Base-by-base conservation (phyloP, 2,329 filamentous ascomycete species). In the Sclerotinia minor region DNA sequence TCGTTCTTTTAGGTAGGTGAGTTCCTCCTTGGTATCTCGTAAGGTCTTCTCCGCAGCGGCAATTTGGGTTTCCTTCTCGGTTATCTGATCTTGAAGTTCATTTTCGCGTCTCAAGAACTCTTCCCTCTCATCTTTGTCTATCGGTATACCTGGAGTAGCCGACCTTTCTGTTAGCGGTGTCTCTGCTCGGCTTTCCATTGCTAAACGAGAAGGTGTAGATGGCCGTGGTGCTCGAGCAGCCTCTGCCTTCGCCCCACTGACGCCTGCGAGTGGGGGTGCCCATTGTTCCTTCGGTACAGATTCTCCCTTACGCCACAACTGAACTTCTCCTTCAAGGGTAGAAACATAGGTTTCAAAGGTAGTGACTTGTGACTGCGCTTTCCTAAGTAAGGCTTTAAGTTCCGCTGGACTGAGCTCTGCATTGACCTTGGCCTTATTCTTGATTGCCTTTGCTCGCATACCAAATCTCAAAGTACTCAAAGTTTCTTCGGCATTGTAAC, bases 351-450 rank as follows among this genome's bases (percentile, higher is more conserved):
- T 87, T 77, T 97, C 92, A 78, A 96, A 98, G 21, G 88, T 94
- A 29, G 91, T 92, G 72, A 95, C 89, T 78, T 97, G 94, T 64
- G 86, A 88, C 79, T 97, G 94, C 19, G 93, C 92, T 80, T 97
- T 97, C 81, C 92, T 94, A 78, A 99, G 88, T 76, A 97, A 85
- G 61, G 89, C 85, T 81, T 98, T 99, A 83, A 99, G 88, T 80
- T 99, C 95, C 17, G 93, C 88, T 57, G 95, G 95, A 76, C 94
- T 98, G 75, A 99, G 87, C 80, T 99, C 95, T 57, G 94, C 94
- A 78, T 99, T 99, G 85, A 99, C 91, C 89, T 98, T 99, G 80
- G 95, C 95, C 85, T 98, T 98, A 84, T 98, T 98, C 89, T 98
- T 97, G 83, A 99, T 99, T 0, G 92, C 92, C 83, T 99, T 99